Conservation (phyloP, 805 yeast species). For the Metschnikowia picachoensis region DNA sequence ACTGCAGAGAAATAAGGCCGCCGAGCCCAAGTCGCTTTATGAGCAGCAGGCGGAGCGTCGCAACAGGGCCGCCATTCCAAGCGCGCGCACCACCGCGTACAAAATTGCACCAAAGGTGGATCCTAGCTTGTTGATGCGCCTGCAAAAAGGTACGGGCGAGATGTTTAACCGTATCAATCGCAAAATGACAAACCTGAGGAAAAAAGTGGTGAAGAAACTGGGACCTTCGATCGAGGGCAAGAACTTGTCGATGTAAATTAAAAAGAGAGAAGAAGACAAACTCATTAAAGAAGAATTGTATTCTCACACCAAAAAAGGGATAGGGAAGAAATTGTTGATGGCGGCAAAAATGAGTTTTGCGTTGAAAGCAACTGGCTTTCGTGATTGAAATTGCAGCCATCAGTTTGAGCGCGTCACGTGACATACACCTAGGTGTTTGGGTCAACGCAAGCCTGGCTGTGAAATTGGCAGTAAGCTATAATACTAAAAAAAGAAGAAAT, state of each 20-base stretch:
- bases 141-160: slow-evolving; percentile 59
- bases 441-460: no score
- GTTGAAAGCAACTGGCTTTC: no score
- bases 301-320: no score
- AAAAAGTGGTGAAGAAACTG: slow-evolving; percentile 50
- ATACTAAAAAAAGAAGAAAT: no score
- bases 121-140: slow-evolving; percentile 43
- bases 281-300: not conserved
- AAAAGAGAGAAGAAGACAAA: not conserved
- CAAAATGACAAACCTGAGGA: slow-evolving; percentile 48
- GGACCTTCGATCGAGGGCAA: slow-evolving; percentile 83
- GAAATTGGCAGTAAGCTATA: no score
- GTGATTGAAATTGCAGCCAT: no score
- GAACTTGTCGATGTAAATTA: slow-evolving; percentile 38
- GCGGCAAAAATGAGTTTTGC: no score
- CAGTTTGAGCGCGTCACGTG: no score
- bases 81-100: slow-evolving; percentile 82
- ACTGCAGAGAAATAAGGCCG: slow-evolving; percentile 25
- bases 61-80: slow-evolving; percentile 95
- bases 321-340: no score
- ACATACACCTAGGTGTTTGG: no score
- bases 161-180: slow-evolving; percentile 75
- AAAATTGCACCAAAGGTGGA: slow-evolving; percentile 84
- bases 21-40: slow-evolving; percentile 57
- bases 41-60: slow-evolving; percentile 90